Evolutionary conservation across 2,329 filamentous ascomycete genomes (phyloP).

Genomic region (Sporothrix phasma): DNA sequence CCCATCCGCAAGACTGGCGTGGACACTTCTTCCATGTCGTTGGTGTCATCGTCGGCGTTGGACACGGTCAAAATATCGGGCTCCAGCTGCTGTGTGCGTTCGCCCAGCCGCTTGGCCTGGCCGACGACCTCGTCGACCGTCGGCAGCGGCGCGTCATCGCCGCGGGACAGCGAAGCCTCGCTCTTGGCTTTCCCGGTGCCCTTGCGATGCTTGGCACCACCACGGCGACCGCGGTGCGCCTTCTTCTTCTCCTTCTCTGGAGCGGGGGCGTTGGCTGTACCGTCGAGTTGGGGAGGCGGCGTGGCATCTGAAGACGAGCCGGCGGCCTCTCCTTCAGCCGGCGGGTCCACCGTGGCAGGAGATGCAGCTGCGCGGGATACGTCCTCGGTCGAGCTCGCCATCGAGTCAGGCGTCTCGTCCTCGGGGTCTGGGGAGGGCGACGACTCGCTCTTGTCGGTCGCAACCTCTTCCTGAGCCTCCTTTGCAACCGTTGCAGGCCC

Average conservation of each 20-base stretch:
- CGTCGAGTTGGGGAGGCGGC: not conserved
- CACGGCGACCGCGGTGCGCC: constrained; percentile 59
- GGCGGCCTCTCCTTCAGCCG: not conserved
- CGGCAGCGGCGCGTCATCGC: constrained; percentile 34
- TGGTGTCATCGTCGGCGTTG: constrained; percentile 17
- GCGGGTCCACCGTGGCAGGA: not conserved
- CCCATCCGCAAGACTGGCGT: constrained; percentile 52
- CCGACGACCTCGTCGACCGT: constrained; percentile 54
- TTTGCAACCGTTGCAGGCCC: not conserved
- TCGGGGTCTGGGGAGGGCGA: not conserved
- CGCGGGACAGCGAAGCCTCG: constrained; percentile 40
- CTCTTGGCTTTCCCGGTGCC: constrained; percentile 33
- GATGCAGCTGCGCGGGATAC: not conserved
- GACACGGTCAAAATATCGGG: constrained; percentile 51
- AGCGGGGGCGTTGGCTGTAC: constrained; percentile 6
- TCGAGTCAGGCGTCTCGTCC: not conserved
- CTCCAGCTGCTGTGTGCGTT: constrained; percentile 38
- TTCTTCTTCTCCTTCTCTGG: constrained; percentile 50
- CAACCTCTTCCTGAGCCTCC: not conserved
- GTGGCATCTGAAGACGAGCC: not conserved
- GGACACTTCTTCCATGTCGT: constrained; percentile 50
- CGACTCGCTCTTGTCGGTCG: not conserved
- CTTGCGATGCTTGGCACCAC: constrained; percentile 58
- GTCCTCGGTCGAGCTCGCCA: not conserved
- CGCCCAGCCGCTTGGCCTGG: constrained; percentile 48